A percentile compares a stretch with the other conserved stretches of the same genome.
These are phyloP conservation scores for Xylaria sp. DNA, from an alignment of 2,329 filamentous ascomycete species.

Conservation along the genomic window DNA sequence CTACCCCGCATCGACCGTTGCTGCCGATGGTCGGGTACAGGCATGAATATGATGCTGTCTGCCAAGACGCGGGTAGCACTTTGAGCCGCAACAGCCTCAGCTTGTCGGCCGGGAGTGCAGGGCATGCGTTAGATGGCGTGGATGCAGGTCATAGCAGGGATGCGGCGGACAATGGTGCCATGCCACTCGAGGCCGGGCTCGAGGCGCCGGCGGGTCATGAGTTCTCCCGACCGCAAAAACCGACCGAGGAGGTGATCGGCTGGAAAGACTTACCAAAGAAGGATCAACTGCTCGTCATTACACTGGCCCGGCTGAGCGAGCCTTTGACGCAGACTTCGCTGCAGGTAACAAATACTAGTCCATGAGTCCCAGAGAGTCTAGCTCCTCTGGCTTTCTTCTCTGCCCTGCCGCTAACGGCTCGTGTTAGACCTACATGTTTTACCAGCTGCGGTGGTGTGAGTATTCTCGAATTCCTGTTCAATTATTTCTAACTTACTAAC, in stretches of 20 bases:
- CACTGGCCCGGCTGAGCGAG: conserved; percentile 79
- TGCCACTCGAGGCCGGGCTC: conserved; percentile 24
- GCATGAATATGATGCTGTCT: too few relatives aligned
- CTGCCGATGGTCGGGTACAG: too few relatives aligned
- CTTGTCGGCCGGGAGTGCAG: too few relatives aligned
- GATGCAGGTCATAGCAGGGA: too few relatives aligned
- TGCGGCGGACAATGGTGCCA: neutral
- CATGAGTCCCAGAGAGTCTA: neutral
- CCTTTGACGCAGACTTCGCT: conserved; percentile 81
- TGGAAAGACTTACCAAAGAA: conserved; percentile 68
- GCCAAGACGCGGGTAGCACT: too few relatives aligned
- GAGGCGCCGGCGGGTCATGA: neutral
- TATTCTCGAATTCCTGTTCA: neutral
- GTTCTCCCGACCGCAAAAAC: conserved; percentile 12
- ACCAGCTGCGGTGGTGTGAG: conserved; percentile 76
- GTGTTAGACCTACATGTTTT: conserved; percentile 77
- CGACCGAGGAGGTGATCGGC: conserved; percentile 31
- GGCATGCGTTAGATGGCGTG: too few relatives aligned
- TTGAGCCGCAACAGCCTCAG: neutral
- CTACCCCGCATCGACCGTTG: neutral
- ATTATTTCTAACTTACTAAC: conserved; percentile 7
- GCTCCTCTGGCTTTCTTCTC: neutral
- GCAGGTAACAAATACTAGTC: conserved; percentile 44
- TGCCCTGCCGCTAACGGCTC: conserved; percentile 1
- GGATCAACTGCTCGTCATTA: conserved; percentile 77